Evolutionary conservation across 2,329 filamentous ascomycete genomes (phyloP).

Genomic region (Alternaria postmessia): DNA sequence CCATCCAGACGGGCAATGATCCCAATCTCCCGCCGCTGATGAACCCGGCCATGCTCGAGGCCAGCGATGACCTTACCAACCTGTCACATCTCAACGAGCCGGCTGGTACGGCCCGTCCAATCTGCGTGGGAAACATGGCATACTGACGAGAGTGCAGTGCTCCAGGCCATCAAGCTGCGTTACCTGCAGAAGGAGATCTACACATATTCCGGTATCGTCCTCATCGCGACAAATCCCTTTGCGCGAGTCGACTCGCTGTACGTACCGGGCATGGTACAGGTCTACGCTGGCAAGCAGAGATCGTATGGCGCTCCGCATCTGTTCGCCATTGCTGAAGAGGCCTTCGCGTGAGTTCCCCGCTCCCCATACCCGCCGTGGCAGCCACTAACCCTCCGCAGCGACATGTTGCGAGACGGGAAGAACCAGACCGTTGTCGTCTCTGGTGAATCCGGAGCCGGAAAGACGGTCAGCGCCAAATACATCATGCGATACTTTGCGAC

Average conservation of each 20-base stretch:
- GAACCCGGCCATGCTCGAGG: conserved; percentile 98
- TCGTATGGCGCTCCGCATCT: conserved; percentile 96
- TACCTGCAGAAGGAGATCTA: conserved; percentile 99
- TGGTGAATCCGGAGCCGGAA: conserved; percentile 96
- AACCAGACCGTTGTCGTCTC: conserved; percentile 99
- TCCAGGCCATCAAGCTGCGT: conserved; percentile 96
- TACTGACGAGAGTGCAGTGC: conserved; percentile 65
- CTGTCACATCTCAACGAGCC: conserved; percentile 98
- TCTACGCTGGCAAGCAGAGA: conserved; percentile 96
- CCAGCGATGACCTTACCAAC: conserved; percentile 97
- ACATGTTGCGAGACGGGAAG: conserved; percentile 94
- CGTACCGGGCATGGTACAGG: conserved; percentile 99
- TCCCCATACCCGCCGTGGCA: background rate
- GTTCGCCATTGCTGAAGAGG: conserved; percentile 98
- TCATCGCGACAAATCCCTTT: conserved; percentile 98
- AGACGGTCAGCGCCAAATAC: conserved; percentile 99
- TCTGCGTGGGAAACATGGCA: conserved; percentile 13
- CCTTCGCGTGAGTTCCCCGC: conserved; percentile 77
- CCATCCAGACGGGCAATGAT: conserved; percentile 79
- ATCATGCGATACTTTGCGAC: conserved; percentile 99
- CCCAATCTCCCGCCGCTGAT: conserved; percentile 87
- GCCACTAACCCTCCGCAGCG: conserved; percentile 61
- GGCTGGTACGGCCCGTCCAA: conserved; percentile 70
- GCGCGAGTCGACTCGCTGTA: conserved; percentile 97
- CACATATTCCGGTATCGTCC: conserved; percentile 97